Conservation (phyloP, 768 basidiomycete species). For the Pleurotus ostreatus region DNA sequence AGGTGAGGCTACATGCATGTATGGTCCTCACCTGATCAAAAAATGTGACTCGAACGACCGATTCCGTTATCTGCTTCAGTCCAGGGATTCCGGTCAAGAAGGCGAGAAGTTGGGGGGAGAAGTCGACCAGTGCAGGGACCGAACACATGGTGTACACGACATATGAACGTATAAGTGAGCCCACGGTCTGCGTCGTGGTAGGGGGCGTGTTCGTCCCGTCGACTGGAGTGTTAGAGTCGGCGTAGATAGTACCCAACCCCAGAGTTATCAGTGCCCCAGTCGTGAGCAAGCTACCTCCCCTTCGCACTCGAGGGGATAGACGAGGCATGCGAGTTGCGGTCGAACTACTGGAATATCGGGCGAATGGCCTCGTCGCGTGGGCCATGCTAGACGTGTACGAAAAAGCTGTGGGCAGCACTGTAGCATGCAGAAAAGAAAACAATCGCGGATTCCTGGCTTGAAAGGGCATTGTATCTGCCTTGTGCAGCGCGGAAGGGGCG, state of each 20-base stretch:
- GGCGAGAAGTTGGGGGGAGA: slow-evolving; percentile 63
- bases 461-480: background rate
- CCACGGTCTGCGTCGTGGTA: slow-evolving; percentile 1
- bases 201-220: background rate
- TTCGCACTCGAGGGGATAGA: background rate
- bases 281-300: background rate
- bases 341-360: background rate
- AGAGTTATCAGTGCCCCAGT: background rate
- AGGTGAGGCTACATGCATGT: too few species aligned
- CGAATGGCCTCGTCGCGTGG: background rate
- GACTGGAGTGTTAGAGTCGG: background rate
- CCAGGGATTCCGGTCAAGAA: slow-evolving; percentile 50
- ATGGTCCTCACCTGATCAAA: slow-evolving; percentile 64
- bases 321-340: background rate
- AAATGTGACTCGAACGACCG: slow-evolving; percentile 74
- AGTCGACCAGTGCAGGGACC: slow-evolving; percentile 70
- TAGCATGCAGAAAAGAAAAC: background rate
- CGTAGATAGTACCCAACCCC: background rate
- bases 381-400: background rate
- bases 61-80: slow-evolving; percentile 60
- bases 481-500: too few species aligned
- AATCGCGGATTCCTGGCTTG: background rate
- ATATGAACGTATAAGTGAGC: slow-evolving; percentile 54
- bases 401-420: background rate
- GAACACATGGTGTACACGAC: slow-evolving; percentile 81